phyloP scores from a whole-genome alignment of 2,329 filamentous ascomycete species.

The Pseudocercospora fijiensis region DNA sequence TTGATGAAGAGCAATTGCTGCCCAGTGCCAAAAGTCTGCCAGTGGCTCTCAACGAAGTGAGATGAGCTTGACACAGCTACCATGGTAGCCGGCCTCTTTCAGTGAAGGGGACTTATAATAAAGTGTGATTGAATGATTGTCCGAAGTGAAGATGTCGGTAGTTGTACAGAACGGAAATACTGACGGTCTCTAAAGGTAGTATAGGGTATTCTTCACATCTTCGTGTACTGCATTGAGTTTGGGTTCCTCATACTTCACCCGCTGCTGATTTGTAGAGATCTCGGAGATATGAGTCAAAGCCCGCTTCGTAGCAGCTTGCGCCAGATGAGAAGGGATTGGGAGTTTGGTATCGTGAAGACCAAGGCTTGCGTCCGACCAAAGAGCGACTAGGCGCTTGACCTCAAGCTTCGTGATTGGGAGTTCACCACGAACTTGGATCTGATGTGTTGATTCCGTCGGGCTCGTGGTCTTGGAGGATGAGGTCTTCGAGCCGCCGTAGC shows the following conservation, averaged over 20 bases:
- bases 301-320: conserved; percentile 12
- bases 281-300: conserved; percentile 13
- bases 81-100: conserved; percentile 17
- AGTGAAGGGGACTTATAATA: conserved; percentile 16
- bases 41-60: conserved; percentile 13
- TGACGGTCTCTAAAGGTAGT: conserved; percentile 17
- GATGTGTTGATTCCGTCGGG: background rate
- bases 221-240: conserved; percentile 8
- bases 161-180: background rate
- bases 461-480: background rate
- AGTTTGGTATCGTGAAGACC: conserved; percentile 17
- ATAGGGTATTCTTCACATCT: conserved; percentile 12
- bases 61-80: conserved; percentile 21
- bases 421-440: background rate
- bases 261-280: background rate
- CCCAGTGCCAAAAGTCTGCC: background rate
- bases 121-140: conserved; percentile 12
- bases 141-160: conserved; percentile 9
- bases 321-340: conserved; percentile 19
- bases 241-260: background rate
- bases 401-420: background rate
- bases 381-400: conserved; percentile 2
- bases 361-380: conserved; percentile 13
- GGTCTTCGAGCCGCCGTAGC: background rate
- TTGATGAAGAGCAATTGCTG: background rate